Percentiles rank a stretch among this genome's conserved stretches.
phyloP scores from a whole-genome alignment of 441 rosid species.

The Erodium moschatum region DNA sequence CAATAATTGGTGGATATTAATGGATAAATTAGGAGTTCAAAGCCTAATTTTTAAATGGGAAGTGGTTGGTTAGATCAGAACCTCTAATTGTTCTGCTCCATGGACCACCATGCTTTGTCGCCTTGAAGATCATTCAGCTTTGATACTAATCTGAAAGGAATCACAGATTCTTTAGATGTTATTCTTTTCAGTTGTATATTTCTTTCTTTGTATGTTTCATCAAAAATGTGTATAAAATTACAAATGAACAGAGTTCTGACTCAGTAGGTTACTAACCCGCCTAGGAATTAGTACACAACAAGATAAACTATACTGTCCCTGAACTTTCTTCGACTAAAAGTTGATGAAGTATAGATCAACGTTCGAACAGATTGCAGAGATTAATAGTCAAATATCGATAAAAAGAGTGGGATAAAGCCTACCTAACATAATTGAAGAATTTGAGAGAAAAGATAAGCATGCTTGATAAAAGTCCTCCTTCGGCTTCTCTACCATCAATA shows the following conservation, averaged over 20 bases:
- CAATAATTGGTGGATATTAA: not conserved
- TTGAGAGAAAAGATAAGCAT: conserved; percentile 8
- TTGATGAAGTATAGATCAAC: not conserved
- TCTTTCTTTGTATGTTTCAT: not conserved
- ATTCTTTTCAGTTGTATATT: no score
- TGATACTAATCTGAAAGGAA: not conserved
- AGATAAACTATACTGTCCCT: conserved; percentile 20
- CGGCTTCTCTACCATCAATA: not conserved
- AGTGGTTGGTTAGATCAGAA: not conserved
- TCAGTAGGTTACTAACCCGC: conserved; percentile 15
- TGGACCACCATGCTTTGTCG: not conserved
- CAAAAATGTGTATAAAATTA: not conserved
- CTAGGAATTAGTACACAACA: conserved; percentile 38
- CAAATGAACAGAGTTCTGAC: conserved; percentile 6
- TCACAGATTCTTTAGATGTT: not conserved
- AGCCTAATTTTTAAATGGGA: not conserved
- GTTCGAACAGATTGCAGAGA: no score
- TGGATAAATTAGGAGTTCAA: not conserved
- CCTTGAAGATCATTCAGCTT: not conserved
- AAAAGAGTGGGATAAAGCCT: not conserved
- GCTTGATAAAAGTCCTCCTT: not conserved
- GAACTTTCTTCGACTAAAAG: conserved; percentile 14
- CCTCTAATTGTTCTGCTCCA: not conserved
- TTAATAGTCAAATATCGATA: not conserved
- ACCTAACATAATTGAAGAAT: not conserved